phyloP scores from a whole-genome alignment of 805 yeast species.

The Metschnikowia koreensis region DNA sequence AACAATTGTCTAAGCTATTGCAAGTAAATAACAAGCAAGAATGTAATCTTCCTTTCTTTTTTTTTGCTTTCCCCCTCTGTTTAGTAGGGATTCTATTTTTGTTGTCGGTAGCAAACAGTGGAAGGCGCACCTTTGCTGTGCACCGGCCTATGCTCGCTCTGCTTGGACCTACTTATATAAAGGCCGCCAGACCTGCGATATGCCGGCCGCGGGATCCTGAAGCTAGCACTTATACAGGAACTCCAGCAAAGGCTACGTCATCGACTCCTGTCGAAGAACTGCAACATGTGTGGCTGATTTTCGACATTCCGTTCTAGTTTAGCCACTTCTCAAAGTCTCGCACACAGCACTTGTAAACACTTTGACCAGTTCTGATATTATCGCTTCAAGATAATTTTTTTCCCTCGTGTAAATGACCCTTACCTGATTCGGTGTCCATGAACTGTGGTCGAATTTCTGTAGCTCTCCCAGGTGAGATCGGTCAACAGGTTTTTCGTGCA shows the following conservation, averaged over 20 bases:
- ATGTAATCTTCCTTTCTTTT: not conserved
- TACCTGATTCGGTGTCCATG: too few relatives aligned
- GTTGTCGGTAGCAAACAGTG: slow-evolving; percentile 1
- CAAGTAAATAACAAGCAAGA: not conserved
- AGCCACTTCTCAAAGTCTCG: too few relatives aligned
- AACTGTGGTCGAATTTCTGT: too few relatives aligned
- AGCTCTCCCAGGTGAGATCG: too few relatives aligned
- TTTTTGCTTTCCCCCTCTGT: not conserved
- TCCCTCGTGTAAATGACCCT: too few relatives aligned
- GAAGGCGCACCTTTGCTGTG: slow-evolving; percentile 8
- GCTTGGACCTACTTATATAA: not conserved
- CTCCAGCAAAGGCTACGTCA: not conserved
- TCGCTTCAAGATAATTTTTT: too few relatives aligned
- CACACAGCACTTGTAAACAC: too few relatives aligned
- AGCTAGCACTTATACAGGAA: not conserved
- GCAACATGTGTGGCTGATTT: not conserved
- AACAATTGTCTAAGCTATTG: not conserved
- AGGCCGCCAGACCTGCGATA: not conserved
- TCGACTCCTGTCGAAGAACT: not conserved
- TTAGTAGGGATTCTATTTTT: not conserved
- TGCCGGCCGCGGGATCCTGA: not conserved
- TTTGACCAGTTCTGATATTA: too few relatives aligned
- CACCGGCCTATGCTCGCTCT: slow-evolving; percentile 1
- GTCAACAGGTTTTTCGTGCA: too few relatives aligned
- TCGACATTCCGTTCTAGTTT: too few relatives aligned